Conservation (phyloP, 2,329 filamentous ascomycete species). For the Penicillium sclerotigenum region DNA sequence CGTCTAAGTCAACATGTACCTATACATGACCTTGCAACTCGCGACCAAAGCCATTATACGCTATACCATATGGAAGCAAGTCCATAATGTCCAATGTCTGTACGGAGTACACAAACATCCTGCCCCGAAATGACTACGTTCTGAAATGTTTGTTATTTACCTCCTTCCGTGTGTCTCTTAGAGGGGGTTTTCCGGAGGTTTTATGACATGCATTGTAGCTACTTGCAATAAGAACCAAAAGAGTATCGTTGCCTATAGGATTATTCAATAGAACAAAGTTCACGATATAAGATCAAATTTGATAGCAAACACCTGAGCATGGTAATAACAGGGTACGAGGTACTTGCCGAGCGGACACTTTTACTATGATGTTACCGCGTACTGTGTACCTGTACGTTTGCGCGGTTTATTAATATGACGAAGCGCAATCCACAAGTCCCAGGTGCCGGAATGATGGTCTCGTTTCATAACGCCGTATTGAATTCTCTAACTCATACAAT, state of each 20-base stretch:
- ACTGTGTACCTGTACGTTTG: constrained; percentile 17
- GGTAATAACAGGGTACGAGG: constrained; percentile 12
- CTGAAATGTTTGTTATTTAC: neutral
- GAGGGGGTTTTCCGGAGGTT: no score
- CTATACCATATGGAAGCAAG: neutral
- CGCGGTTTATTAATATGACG: constrained; percentile 20
- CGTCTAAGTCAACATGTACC: neutral
- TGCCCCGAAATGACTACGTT: neutral
- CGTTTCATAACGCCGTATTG: constrained; percentile 7
- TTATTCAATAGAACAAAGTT: neutral
- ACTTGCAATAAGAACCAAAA: neutral
- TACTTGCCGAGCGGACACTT: constrained; percentile 10
- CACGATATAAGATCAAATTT: neutral
- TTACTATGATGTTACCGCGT: constrained; percentile 16
- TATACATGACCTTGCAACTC: neutral
- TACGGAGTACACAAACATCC: neutral
- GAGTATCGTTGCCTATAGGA: neutral
- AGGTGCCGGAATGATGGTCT: constrained; percentile 15
- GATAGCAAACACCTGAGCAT: neutral
- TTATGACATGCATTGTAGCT: neutral
- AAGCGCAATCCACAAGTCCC: constrained; percentile 18
- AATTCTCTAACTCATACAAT: neutral
- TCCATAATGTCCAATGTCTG: neutral
- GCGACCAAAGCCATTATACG: neutral
- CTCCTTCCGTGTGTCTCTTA: neutral